Percentiles rank a stretch among this genome's conserved stretches.
These are phyloP conservation scores for Fusarium albidum DNA, from an alignment of 2,329 filamentous ascomycete genomes.

Conservation along the genomic window DNA sequence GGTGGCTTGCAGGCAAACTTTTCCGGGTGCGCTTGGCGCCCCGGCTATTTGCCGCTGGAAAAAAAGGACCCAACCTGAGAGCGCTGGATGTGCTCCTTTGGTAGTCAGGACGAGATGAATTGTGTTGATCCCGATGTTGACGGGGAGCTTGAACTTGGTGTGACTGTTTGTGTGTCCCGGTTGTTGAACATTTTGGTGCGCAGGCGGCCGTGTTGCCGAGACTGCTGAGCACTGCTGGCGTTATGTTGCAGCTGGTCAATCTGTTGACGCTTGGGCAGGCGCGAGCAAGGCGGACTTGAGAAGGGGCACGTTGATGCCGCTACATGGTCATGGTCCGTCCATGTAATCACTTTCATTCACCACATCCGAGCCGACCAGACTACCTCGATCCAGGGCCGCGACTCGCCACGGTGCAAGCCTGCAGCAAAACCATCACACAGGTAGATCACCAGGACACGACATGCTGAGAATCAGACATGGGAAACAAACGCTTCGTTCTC, in stretches of 20 bases:
- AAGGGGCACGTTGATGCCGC: no score
- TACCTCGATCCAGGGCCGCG: background rate
- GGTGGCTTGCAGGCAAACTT: constrained; percentile 36
- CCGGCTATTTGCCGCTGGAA: constrained; percentile 18
- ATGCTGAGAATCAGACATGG: background rate
- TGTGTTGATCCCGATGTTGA: constrained; percentile 45
- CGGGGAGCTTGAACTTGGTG: constrained; percentile 40
- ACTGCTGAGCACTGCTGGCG: constrained; percentile 12
- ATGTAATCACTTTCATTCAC: background rate
- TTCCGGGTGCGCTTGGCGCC: constrained; percentile 19
- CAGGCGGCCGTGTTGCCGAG: constrained; percentile 22
- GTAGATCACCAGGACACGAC: background rate
- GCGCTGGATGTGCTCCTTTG: constrained; percentile 43
- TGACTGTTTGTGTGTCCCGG: constrained; percentile 39
- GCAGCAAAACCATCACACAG: background rate
- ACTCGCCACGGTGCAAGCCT: background rate
- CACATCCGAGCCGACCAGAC: background rate
- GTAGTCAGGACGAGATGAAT: constrained; percentile 50
- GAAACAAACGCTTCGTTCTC: background rate
- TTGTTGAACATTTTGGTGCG: constrained; percentile 25
- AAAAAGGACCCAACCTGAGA: constrained; percentile 33
- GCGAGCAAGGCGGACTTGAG: background rate
- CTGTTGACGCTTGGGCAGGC: background rate
- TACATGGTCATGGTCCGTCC: background rate
- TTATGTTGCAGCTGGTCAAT: background rate